Conservation (phyloP, 345 rosid species). For the Pugionium dolabratum region DNA sequence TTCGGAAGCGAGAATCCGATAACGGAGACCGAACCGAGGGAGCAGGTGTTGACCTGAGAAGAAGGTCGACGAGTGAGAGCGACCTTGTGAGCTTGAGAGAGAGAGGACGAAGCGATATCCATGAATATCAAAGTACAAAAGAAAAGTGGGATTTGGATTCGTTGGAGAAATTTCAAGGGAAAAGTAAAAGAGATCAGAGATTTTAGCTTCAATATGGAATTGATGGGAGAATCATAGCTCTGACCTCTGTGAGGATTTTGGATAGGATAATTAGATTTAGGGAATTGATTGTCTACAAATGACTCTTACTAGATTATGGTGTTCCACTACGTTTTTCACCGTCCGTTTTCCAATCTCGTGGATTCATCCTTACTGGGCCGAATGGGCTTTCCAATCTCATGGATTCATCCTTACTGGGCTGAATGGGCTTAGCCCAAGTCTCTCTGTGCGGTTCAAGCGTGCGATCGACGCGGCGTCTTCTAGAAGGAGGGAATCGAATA, state of each 20-base stretch:
- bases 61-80: slow-evolving; percentile 32
- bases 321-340: slow-evolving; percentile 9
- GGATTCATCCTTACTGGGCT: slow-evolving; percentile 1
- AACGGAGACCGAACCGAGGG: slow-evolving; percentile 55
- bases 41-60: slow-evolving; percentile 41
- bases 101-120: slow-evolving; percentile 33
- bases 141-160: background rate
- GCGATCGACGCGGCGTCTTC: slow-evolving; percentile 3
- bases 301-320: background rate
- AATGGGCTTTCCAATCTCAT: background rate
- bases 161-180: slow-evolving; percentile 19
- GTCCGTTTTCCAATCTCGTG: slow-evolving; percentile 6
- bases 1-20: slow-evolving; percentile 52
- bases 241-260: slow-evolving; percentile 29
- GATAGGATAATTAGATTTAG: slow-evolving; percentile 38
- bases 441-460: background rate
- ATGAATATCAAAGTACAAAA: slow-evolving; percentile 10
- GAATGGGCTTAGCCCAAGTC: background rate
- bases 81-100: slow-evolving; percentile 28
- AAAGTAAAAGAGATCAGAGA: slow-evolving; percentile 21
- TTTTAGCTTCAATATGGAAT: slow-evolving; percentile 28
- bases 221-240: slow-evolving; percentile 29
- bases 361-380: background rate
- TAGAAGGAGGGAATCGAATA: background rate
- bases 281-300: background rate